Evolutionary conservation across 441 rosid species (phyloP), one percentile per base, ranked within the genome.

Genomic region (Pelargonium australe): DNA sequence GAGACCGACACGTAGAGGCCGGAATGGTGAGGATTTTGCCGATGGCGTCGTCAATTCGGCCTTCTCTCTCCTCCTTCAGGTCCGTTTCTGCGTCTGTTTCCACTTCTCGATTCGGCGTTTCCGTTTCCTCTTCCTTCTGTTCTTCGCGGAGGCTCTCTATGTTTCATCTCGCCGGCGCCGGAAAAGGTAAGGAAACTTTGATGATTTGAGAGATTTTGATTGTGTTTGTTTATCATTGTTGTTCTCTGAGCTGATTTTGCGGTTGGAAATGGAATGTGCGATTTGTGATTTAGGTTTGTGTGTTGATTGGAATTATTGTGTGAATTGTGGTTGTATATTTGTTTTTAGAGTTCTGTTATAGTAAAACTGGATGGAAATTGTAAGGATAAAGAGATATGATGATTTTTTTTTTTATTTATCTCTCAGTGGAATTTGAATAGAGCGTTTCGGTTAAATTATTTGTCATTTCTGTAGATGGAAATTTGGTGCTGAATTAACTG

Each of bases 21-120:
- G 40, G 53, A 68, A 87, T 79, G 88, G 87, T 83, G 76, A 84
- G 90, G 87, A 74, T 87, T 67, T 67, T 82, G 10, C 87, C 93
- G 55, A 84, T 87, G 91, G 87, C 93, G 0, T 86, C 95, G 72
- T 83, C 97, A 25, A 71, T 89, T 72, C 81, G 87, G 68, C 90
- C 95, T 65, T 85, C 95, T 7, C 63, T 86, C 7, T 66, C 83
- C 70, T 82, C 81, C 41, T 79, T 84, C 76, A 74, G 73, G 57
- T 63, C 76, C 76, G 25, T 17, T 23, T 57, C 62, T 19, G 28
- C 61, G 2, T 77, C 81, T 61, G 67, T 75, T 58, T 2, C 77
- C 17, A 51, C 85, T 66, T 75, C 81, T 61, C 79, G 84, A 53
- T 70, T 80, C 68, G 74, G 76, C 31, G 55, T 51, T 58, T 69